A percentile compares a stretch with the other conserved stretches of the same genome.
Conservation (phyloP, 129 eudicot genomes). For the Flaveria bidentis region DNA sequence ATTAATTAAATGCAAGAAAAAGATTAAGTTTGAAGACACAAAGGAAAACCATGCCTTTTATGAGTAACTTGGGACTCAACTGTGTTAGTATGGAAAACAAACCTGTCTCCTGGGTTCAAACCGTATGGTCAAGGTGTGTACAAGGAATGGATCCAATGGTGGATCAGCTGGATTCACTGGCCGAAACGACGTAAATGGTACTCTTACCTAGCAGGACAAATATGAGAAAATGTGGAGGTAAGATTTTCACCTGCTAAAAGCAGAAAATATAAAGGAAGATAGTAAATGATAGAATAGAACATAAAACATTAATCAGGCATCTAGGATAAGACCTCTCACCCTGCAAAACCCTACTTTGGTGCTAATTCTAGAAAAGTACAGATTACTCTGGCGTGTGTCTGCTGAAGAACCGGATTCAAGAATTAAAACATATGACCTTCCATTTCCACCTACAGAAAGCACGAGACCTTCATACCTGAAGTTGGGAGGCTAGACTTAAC, state of each 20-base stretch:
- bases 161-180: constrained; percentile 93
- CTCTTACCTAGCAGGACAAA: constrained; percentile 69
- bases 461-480: constrained; percentile 92
- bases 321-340: constrained; percentile 46
- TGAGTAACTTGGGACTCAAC: constrained; percentile 5
- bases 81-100: constrained; percentile 14
- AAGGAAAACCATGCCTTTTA: background rate
- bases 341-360: constrained; percentile 98
- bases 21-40: background rate
- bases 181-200: constrained; percentile 90
- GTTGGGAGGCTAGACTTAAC: constrained; percentile 15
- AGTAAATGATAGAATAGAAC: constrained; percentile 9
- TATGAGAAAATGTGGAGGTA: constrained; percentile 23
- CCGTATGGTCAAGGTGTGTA: constrained; percentile 87
- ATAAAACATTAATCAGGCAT: background rate
- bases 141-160: constrained; percentile 94
- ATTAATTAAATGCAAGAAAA: no score
- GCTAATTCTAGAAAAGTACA: constrained; percentile 75
- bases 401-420: constrained; percentile 61
- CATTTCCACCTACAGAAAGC: constrained; percentile 94
- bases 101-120: constrained; percentile 98
- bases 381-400: constrained; percentile 63
- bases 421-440: constrained; percentile 83
- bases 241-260: constrained; percentile 29
- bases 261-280: background rate